Evolutionary conservation across 768 basidiomycete genomes (phyloP).

Genomic region (Tulasnella sp.): DNA sequence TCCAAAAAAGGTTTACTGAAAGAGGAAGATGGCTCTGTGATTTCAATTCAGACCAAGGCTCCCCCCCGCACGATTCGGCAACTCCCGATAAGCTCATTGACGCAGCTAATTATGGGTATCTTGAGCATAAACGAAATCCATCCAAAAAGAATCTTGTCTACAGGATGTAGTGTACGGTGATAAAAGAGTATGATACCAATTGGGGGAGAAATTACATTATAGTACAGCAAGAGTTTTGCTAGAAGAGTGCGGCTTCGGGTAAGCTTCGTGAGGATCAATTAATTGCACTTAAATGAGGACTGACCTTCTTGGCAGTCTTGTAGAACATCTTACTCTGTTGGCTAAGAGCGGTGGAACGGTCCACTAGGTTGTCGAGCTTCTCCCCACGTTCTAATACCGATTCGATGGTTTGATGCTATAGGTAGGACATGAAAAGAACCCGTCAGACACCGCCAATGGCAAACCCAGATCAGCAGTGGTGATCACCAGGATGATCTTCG

Average conservation of each 20-base stretch:
- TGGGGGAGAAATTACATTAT: constrained; percentile 43
- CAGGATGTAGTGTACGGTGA: too few relatives aligned
- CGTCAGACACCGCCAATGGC: not conserved
- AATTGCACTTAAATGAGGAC: constrained; percentile 18
- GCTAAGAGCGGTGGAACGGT: constrained; percentile 80
- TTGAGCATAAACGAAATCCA: too few relatives aligned
- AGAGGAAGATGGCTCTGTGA: too few relatives aligned
- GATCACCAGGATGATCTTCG: constrained; percentile 90
- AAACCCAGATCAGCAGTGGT: not conserved
- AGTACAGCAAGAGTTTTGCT: constrained; percentile 96
- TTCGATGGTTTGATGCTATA: constrained; percentile 97
- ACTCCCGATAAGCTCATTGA: too few relatives aligned
- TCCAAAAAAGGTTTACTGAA: too few relatives aligned
- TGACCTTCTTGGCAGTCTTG: constrained; percentile 98
- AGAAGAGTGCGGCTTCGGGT: constrained; percentile 10
- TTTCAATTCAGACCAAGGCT: too few relatives aligned
- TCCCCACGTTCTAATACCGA: constrained; percentile 92
- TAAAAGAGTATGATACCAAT: too few relatives aligned
- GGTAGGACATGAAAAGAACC: constrained; percentile 26
- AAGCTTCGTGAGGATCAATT: not conserved
- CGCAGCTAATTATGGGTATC: too few relatives aligned
- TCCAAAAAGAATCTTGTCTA: too few relatives aligned
- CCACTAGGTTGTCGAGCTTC: constrained; percentile 91
- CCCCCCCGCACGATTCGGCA: too few relatives aligned
- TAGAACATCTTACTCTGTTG: constrained; percentile 96